Conservation (phyloP, 306 rosid genomes). For the Acacia confusa region DNA sequence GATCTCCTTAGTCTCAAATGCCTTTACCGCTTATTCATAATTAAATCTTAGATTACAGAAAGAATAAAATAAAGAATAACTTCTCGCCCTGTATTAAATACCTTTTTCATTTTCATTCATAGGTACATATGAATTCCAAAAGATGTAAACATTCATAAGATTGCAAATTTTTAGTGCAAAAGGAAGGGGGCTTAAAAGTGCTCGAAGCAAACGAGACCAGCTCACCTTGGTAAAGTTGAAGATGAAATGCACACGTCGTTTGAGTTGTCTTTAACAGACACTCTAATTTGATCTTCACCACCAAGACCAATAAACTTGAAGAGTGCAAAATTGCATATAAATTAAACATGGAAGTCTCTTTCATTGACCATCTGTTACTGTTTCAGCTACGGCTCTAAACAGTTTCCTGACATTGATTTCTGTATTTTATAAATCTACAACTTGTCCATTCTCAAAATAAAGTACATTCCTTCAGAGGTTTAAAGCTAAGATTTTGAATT, state of each 20-base stretch:
- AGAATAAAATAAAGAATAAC: neutral
- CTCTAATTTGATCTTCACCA: neutral
- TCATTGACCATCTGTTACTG: constrained; percentile 6
- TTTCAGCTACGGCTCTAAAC: neutral
- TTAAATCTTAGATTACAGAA: neutral
- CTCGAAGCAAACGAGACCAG: neutral
- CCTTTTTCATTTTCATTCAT: neutral
- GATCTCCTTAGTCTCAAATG: neutral
- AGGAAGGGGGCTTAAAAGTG: neutral
- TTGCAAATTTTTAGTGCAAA: neutral
- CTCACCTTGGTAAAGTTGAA: neutral
- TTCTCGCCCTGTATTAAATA: neutral
- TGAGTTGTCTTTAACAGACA: neutral
- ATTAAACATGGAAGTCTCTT: constrained; percentile 2
- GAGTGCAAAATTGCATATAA: neutral
- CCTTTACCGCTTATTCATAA: neutral
- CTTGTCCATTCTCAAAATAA: neutral
- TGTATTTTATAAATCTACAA: neutral
- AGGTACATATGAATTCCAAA: neutral
- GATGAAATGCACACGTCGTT: neutral
- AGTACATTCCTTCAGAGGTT: neutral
- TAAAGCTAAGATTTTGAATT: neutral
- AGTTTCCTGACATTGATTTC: constrained; percentile 9
- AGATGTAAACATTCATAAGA: neutral
- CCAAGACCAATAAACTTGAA: neutral